Percentiles rank a stretch among this genome's conserved stretches.
Evolutionary conservation across 495 filamentous ascomycete species (phyloP).

Genomic region (Lepraria neglecta): DNA sequence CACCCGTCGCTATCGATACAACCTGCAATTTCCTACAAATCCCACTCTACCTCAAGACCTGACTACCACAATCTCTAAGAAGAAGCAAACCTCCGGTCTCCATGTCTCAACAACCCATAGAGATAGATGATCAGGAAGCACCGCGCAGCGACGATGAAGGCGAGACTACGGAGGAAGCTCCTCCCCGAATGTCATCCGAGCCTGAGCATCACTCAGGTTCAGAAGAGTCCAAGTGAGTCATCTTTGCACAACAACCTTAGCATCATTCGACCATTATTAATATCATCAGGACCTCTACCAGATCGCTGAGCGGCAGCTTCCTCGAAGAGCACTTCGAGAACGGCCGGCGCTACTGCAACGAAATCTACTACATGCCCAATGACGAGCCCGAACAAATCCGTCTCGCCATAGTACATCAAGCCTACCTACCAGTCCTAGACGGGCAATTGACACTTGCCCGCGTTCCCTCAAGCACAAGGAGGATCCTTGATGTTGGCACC

Average conservation of each 20-base stretch:
- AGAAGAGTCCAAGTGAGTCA: slow-evolving; percentile 26
- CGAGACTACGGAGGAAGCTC: slow-evolving; percentile 4
- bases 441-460: slow-evolving; percentile 53
- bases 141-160: not conserved
- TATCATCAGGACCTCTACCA: slow-evolving; percentile 46
- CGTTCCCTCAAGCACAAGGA: slow-evolving; percentile 43
- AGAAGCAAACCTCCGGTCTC: not conserved
- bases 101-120: slow-evolving; percentile 16
- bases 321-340: slow-evolving; percentile 56
- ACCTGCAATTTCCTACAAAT: not conserved
- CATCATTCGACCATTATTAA: slow-evolving; percentile 20
- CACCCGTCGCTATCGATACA: not conserved
- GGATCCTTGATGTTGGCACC: slow-evolving; percentile 64
- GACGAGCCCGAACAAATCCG: slow-evolving; percentile 69
- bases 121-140: slow-evolving; percentile 20
- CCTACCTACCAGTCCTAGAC: slow-evolving; percentile 56
- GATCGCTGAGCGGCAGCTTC: slow-evolving; percentile 51
- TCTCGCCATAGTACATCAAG: slow-evolving; percentile 59
- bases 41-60: not conserved
- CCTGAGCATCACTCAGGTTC: slow-evolving; percentile 20
- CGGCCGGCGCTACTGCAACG: slow-evolving; percentile 59
- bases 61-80: not conserved
- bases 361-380: slow-evolving; percentile 68
- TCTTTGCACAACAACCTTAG: not conserved
- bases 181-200: slow-evolving; percentile 19